A percentile compares a stretch with the other conserved stretches of the same genome.
Evolutionary conservation across 345 rosid species (phyloP).

Genomic region (Xanthoceras sorbifolium): DNA sequence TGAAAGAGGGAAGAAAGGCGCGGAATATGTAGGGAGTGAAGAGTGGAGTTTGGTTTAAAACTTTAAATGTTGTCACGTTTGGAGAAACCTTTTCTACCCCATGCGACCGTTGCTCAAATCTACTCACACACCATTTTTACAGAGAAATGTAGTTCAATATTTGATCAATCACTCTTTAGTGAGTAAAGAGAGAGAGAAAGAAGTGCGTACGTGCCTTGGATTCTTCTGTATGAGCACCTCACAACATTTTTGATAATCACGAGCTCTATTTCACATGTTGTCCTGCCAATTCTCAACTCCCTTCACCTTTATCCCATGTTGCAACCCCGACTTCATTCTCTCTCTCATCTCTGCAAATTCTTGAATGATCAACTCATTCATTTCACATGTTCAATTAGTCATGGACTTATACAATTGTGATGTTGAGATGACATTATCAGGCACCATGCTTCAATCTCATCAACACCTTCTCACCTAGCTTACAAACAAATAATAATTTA

Average conservation of each 20-base stretch:
- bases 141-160: too few species aligned
- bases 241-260: conserved; percentile 41
- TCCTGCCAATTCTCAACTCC: conserved; percentile 24
- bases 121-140: conserved; percentile 1
- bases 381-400: conserved; percentile 7
- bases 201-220: conserved; percentile 22
- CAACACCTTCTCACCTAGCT: too few species aligned
- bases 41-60: conserved; percentile 38
- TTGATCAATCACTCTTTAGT: too few species aligned
- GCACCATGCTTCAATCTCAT: too few species aligned
- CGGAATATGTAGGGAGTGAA: conserved; percentile 43
- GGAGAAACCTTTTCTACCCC: conserved; percentile 26
- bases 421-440: not conserved
- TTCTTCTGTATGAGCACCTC: conserved; percentile 31
- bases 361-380: conserved; percentile 10
- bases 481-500: too few species aligned
- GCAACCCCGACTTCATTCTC: not conserved
- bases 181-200: not conserved
- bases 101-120: conserved; percentile 53
- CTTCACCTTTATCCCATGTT: conserved; percentile 45
- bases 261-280: conserved; percentile 43
- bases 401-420: not conserved
- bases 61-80: conserved; percentile 69
- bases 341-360: conserved; percentile 14
- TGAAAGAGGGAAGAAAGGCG: conserved; percentile 34